phyloP scores from a whole-genome alignment of 2,329 filamentous ascomycete genomes.

The Leptographium flavum region DNA sequence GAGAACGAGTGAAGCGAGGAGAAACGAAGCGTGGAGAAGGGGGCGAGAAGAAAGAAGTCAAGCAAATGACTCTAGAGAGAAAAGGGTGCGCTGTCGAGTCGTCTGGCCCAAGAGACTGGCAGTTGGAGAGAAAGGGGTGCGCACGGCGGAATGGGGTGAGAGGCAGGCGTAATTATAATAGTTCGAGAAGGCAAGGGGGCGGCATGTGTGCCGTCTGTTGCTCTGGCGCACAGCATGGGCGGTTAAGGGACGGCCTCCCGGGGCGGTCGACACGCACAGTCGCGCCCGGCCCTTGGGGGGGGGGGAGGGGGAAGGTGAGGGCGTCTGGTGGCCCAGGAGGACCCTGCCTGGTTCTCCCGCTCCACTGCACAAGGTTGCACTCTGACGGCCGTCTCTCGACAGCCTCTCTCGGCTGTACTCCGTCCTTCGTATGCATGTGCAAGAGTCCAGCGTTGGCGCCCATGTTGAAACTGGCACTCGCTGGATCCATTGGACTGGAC shows the following conservation, averaged over 20 bases:
- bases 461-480: neutral
- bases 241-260: neutral
- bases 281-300: neutral
- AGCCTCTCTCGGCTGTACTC: too few relatives aligned
- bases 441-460: neutral
- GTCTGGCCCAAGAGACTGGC: slow-evolving; percentile 19
- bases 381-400: too few relatives aligned
- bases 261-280: neutral
- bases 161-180: slow-evolving; percentile 7
- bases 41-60: slow-evolving; percentile 19
- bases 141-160: slow-evolving; percentile 15
- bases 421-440: neutral
- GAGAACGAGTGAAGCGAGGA: slow-evolving; percentile 6
- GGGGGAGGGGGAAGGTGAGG: too few relatives aligned
- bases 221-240: neutral
- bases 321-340: too few relatives aligned
- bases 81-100: slow-evolving; percentile 21
- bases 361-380: too few relatives aligned
- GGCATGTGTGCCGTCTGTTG: neutral
- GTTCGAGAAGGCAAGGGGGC: neutral
- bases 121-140: slow-evolving; percentile 20
- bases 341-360: too few relatives aligned
- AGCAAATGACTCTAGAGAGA: slow-evolving; percentile 26
- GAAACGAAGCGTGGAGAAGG: slow-evolving; percentile 5
- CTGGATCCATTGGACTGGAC: neutral